Percentiles rank a stretch among this genome's conserved stretches.
These are phyloP conservation scores for Kazachstania africana DNA, from an alignment of 805 yeast species.

Conservation along the genomic window DNA sequence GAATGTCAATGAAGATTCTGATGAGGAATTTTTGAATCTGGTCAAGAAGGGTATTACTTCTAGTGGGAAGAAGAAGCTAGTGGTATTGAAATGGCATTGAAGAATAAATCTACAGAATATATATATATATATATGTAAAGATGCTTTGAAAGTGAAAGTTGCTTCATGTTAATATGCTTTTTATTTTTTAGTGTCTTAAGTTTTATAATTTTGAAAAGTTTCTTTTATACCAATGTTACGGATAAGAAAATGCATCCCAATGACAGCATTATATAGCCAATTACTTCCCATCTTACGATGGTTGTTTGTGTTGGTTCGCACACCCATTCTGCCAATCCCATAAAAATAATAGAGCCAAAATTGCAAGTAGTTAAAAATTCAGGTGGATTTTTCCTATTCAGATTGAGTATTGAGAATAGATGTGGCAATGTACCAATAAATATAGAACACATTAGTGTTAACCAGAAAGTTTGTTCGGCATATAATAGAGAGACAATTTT, in stretches of 20 bases:
- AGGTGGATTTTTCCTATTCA: slow-evolving; percentile 15
- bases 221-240: not conserved
- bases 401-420: slow-evolving; percentile 13
- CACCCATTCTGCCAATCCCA: slow-evolving; percentile 23
- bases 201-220: too few species aligned
- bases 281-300: slow-evolving; percentile 23
- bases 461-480: slow-evolving; percentile 12
- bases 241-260: slow-evolving; percentile 7
- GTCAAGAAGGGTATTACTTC: slow-evolving; percentile 35
- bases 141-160: not conserved
- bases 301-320: slow-evolving; percentile 18
- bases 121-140: slow-evolving; percentile 1
- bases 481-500: slow-evolving; percentile 6
- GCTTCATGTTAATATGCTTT: not conserved
- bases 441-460: slow-evolving; percentile 7
- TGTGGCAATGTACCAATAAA: slow-evolving; percentile 17
- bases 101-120: not conserved
- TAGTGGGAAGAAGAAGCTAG: slow-evolving; percentile 23
- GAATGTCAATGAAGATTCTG: slow-evolving; percentile 21
- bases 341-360: slow-evolving; percentile 18
- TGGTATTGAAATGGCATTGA: slow-evolving; percentile 20
- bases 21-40: slow-evolving; percentile 31
- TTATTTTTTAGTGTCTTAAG: too few species aligned
- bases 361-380: slow-evolving; percentile 18
- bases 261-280: slow-evolving; percentile 18